Percentiles rank a stretch among this genome's conserved stretches.
phyloP scores from a whole-genome alignment of 495 filamentous ascomycete species.

The Annulohypoxylon stygium region DNA sequence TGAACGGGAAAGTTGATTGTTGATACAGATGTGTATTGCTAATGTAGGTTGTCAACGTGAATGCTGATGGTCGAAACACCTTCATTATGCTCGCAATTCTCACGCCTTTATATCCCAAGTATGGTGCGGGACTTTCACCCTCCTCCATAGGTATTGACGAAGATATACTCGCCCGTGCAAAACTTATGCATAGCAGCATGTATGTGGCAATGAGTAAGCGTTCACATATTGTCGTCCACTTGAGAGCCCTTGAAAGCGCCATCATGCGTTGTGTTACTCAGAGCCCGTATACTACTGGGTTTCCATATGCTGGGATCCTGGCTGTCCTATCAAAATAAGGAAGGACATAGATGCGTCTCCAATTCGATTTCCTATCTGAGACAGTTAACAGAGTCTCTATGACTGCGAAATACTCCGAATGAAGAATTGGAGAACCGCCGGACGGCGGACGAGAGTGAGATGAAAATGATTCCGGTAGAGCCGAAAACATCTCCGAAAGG shows the following conservation, averaged over 20 bases:
- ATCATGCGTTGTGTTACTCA: conserved; percentile 32
- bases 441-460: not conserved
- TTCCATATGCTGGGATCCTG: conserved; percentile 23
- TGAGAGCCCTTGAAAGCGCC: conserved; percentile 24
- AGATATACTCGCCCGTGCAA: conserved; percentile 14
- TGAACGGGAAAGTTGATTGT: not conserved
- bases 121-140: conserved; percentile 30
- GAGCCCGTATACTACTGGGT: conserved; percentile 18
- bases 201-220: conserved; percentile 44
- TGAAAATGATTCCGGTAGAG: conserved; percentile 13
- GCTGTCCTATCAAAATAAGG: not conserved
- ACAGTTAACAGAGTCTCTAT: conserved; percentile 1
- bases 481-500: conserved; percentile 16
- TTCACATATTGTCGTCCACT: conserved; percentile 9
- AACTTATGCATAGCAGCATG: not conserved
- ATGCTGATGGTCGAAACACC: conserved; percentile 20
- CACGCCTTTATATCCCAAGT: conserved; percentile 31
- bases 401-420: conserved; percentile 26
- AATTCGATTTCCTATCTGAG: not conserved
- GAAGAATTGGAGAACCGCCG: not conserved
- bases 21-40: conserved; percentile 16
- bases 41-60: not conserved
- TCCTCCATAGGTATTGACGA: conserved; percentile 20
- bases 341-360: conserved; percentile 18
- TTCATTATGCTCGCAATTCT: conserved; percentile 8